A percentile compares a stretch with the other conserved stretches of the same genome.
Conservation (phyloP, 768 basidiomycete genomes). For the Chalciporus sphaerocephalus region DNA sequence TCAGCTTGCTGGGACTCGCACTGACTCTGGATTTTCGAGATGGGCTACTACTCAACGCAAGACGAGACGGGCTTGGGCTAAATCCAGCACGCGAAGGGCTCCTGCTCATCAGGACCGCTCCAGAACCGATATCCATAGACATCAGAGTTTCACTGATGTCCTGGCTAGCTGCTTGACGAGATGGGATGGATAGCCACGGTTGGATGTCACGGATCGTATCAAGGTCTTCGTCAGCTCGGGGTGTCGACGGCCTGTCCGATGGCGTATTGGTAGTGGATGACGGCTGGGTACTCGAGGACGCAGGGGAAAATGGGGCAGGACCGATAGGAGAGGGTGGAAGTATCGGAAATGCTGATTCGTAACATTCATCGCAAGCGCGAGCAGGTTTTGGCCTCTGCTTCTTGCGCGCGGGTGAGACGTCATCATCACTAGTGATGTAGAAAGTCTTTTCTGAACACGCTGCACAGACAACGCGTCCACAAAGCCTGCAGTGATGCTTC, state of each 20-base stretch:
- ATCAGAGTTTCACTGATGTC: constrained; percentile 33
- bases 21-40: constrained; percentile 24
- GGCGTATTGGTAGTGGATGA: constrained; percentile 10
- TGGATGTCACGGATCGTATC: constrained; percentile 16
- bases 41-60: constrained; percentile 18
- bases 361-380: constrained; percentile 83
- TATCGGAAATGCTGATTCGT: constrained; percentile 78
- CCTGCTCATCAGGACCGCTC: constrained; percentile 14
- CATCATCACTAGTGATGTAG: constrained; percentile 49
- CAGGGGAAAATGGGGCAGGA: constrained; percentile 5
- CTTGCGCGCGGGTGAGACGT: constrained; percentile 36
- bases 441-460: constrained; percentile 83
- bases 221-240: constrained; percentile 10
- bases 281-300: constrained; percentile 6
- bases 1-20: constrained; percentile 19
- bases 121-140: constrained; percentile 34
- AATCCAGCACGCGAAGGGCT: constrained; percentile 22
- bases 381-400: constrained; percentile 55
- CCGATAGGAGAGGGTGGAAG: background rate
- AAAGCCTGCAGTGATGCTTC: constrained; percentile 83
- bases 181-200: constrained; percentile 30
- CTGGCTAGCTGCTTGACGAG: constrained; percentile 12
- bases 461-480: constrained; percentile 84
- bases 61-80: constrained; percentile 20
- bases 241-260: constrained; percentile 20